Evolutionary conservation across 306 rosid species (phyloP).

Genomic region (Inga oerstediana): DNA sequence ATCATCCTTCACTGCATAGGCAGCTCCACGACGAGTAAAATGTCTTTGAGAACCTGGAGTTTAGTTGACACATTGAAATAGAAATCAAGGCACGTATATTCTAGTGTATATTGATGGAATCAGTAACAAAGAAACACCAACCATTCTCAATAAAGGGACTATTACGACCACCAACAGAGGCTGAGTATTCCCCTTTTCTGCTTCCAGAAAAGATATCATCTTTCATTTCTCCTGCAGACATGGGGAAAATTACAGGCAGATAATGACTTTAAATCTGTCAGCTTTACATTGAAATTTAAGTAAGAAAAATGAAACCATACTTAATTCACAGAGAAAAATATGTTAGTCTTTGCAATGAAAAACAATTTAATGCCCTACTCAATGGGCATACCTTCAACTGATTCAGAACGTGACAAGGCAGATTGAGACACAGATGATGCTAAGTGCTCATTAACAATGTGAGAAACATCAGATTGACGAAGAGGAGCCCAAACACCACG

Average conservation of each 20-base stretch:
- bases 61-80: slow-evolving; percentile 1
- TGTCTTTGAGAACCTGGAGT: slow-evolving; percentile 65
- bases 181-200: slow-evolving; percentile 55
- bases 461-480: slow-evolving; percentile 71
- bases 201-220: slow-evolving; percentile 50
- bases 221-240: slow-evolving; percentile 46
- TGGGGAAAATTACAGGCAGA: slow-evolving; percentile 33
- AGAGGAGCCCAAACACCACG: slow-evolving; percentile 99
- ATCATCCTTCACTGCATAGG: slow-evolving; percentile 65
- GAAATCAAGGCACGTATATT: slow-evolving; percentile 23
- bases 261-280: slow-evolving; percentile 26
- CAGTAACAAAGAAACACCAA: slow-evolving; percentile 37
- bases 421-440: slow-evolving; percentile 51
- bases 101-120: background rate
- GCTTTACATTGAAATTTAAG: slow-evolving; percentile 30
- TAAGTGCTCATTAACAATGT: slow-evolving; percentile 51
- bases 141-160: slow-evolving; percentile 60
- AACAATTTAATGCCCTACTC: slow-evolving; percentile 22
- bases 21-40: slow-evolving; percentile 73
- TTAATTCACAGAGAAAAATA: slow-evolving; percentile 11
- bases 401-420: slow-evolving; percentile 50
- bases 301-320: slow-evolving; percentile 4
- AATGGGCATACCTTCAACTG: slow-evolving; percentile 64
- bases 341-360: slow-evolving; percentile 5
- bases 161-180: slow-evolving; percentile 55